Base-by-base conservation (phyloP, 2,329 filamentous ascomycete species). In the Fusarium nodosum region DNA sequence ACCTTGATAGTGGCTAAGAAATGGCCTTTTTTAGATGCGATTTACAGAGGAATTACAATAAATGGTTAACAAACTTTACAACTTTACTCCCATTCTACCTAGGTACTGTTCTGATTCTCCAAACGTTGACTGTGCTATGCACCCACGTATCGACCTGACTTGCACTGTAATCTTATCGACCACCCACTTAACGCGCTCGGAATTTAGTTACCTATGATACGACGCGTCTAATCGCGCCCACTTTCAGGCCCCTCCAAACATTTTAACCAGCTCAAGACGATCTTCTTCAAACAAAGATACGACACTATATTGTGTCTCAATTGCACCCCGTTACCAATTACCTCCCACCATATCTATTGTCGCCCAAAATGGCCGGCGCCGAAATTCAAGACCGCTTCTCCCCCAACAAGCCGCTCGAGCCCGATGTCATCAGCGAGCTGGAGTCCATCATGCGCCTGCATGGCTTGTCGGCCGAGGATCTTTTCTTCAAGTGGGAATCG, bases 401-500 rank as follows among this genome's bases (percentile, higher is more conserved):
- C 15, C 78, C 79, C 41, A 76, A 78, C 69, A 74, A 77, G 57
- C 70, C 87, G 38, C 84, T 98, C 8, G 88, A 93, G 66, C 83
- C 89, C 68, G 95, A 98, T 79, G 87, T 98, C 60, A 83, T 93
- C 69, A 83, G 86, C 55, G 94, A 97, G 81, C 84, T 99, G 71
- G 87, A 91, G 77, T 97, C 93, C 61, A 97, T 97, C 77, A 87
- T 96, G 82, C 90, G 91, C 56, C 85, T 98, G 64, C 93, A 97
- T 81, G 89, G 89, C 48, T 87, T 98, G 64, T 88, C 90, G 18
- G 86, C 90, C 34, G 90, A 98, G 78, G 96, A 98, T 77, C 85
- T 98, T 28, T 97, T 93, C 80, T 97, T 93, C 88, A 98, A 98
- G 85, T 99, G 96, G 96, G 96, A 99, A 80, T 95, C 94, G 1